Evolutionary conservation across 371 early-diverging fungal genomes (phyloP).

Genomic region (Gilbertella persicaria): DNA sequence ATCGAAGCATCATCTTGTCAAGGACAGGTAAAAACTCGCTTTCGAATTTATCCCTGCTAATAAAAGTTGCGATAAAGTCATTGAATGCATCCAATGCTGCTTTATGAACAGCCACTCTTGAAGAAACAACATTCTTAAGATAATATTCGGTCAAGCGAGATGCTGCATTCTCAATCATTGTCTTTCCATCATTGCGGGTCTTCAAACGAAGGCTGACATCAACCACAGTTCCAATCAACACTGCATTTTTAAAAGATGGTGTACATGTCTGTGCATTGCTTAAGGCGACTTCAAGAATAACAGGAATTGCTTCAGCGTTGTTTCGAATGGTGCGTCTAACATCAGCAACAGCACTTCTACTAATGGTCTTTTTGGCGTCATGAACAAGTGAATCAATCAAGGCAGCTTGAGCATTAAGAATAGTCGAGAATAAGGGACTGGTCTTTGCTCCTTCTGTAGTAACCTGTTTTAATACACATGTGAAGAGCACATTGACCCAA

Average conservation of each 20-base stretch:
- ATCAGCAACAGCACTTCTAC: conserved; percentile 55
- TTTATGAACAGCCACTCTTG: conserved; percentile 55
- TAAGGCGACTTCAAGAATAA: conserved; percentile 46
- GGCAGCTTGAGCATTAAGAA: conserved; percentile 57
- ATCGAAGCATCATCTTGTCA: conserved; percentile 82
- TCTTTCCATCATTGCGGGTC: conserved; percentile 32
- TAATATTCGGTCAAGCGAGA: conserved; percentile 62
- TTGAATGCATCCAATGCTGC: conserved; percentile 58
- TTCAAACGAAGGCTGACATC: conserved; percentile 60
- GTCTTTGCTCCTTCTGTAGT: conserved; percentile 23
- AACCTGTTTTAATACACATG: conserved; percentile 31
- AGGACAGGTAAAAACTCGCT: conserved; percentile 54
- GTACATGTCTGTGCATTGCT: conserved; percentile 41
- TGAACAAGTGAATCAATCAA: conserved; percentile 55
- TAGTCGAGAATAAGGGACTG: conserved; percentile 27
- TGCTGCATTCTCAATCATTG: conserved; percentile 41
- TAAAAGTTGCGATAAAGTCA: conserved; percentile 56
- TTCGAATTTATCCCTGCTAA: conserved; percentile 57
- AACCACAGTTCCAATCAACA: conserved; percentile 60
- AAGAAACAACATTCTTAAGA: conserved; percentile 59
- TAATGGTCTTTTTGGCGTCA: conserved; percentile 45
- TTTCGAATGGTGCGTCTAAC: conserved; percentile 62
- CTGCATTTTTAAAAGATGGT: conserved; percentile 57
- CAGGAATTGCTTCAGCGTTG: conserved; percentile 51
- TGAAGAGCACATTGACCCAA: conserved; percentile 58